Conservation (phyloP, 2,329 filamentous ascomycete genomes). For the Lasiodiplodia sp. region DNA sequence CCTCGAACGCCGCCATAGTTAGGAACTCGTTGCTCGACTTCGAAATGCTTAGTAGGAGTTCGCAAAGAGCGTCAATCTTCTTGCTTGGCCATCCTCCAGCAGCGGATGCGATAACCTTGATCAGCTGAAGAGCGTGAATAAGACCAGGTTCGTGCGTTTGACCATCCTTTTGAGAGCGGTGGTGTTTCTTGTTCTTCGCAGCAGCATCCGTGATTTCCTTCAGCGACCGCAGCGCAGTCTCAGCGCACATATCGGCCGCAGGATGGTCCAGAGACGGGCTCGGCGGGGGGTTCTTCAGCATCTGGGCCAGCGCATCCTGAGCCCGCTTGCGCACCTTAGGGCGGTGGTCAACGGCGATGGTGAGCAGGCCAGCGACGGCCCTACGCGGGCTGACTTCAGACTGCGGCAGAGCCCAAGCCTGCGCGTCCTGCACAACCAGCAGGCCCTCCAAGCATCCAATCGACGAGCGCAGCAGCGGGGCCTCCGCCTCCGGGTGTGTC, state of each 20-base stretch:
- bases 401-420: constrained; percentile 86
- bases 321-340: constrained; percentile 95
- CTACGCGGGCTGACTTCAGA: constrained; percentile 84
- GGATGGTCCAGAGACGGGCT: constrained; percentile 94
- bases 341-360: constrained; percentile 82
- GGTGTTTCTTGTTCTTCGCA: constrained; percentile 72
- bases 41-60: constrained; percentile 86
- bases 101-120: constrained; percentile 86
- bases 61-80: constrained; percentile 92
- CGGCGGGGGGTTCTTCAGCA: constrained; percentile 85
- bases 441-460: constrained; percentile 95
- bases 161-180: constrained; percentile 58
- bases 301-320: constrained; percentile 83
- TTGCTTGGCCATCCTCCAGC: constrained; percentile 95
- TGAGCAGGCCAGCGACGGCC: constrained; percentile 85
- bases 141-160: constrained; percentile 78
- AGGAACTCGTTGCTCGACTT: constrained; percentile 92
- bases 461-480: constrained; percentile 82
- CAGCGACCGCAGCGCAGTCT: constrained; percentile 83
- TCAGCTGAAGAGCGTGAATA: constrained; percentile 90
- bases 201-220: constrained; percentile 75
- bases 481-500: constrained; percentile 80
- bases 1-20: constrained; percentile 94
- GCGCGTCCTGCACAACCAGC: constrained; percentile 83
- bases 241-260: constrained; percentile 93